These are phyloP conservation scores for Rhizophagus prolifer DNA, from an alignment of 192 early-diverging fungal genomes.

Conservation along the genomic window DNA sequence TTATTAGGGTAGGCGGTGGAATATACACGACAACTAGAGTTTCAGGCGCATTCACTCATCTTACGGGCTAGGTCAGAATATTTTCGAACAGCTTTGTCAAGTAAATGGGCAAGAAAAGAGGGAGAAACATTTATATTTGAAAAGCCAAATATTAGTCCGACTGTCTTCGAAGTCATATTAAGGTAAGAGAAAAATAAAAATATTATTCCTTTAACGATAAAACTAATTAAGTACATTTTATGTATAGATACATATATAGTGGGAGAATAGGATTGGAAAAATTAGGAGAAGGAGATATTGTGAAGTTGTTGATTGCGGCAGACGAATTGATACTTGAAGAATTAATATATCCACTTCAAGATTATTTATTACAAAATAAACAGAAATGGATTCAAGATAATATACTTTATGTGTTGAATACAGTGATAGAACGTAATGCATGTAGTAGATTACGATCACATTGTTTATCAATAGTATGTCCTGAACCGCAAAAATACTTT, in stretches of 20 bases:
- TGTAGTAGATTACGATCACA: slow-evolving; percentile 22
- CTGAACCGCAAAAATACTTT: slow-evolving; percentile 22
- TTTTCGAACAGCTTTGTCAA: slow-evolving; percentile 27
- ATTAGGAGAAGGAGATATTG: slow-evolving; percentile 9
- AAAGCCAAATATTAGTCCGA: slow-evolving; percentile 25
- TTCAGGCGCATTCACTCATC: slow-evolving; percentile 17
- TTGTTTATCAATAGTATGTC: slow-evolving; percentile 28
- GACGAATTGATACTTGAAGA: slow-evolving; percentile 28
- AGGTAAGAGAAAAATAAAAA: slow-evolving; percentile 5
- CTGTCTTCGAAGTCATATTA: slow-evolving; percentile 18
- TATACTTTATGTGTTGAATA: slow-evolving; percentile 17
- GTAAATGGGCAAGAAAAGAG: slow-evolving; percentile 20
- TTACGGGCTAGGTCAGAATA: slow-evolving; percentile 17
- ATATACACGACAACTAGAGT: slow-evolving; percentile 2
- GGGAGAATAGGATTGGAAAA: slow-evolving; percentile 6
- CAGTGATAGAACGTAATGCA: slow-evolving; percentile 5
- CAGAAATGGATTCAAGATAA: slow-evolving; percentile 27
- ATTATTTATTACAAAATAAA: slow-evolving; percentile 3
- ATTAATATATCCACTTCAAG: slow-evolving; percentile 14
- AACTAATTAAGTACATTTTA: background rate
- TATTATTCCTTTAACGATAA: background rate
- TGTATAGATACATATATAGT: slow-evolving; percentile 28
- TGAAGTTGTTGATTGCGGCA: slow-evolving; percentile 16
- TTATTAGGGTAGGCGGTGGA: background rate
- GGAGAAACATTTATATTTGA: slow-evolving; percentile 18